These are phyloP conservation scores for Trypethelium eluteriae DNA, from an alignment of 495 filamentous ascomycete genomes.

Conservation along the genomic window DNA sequence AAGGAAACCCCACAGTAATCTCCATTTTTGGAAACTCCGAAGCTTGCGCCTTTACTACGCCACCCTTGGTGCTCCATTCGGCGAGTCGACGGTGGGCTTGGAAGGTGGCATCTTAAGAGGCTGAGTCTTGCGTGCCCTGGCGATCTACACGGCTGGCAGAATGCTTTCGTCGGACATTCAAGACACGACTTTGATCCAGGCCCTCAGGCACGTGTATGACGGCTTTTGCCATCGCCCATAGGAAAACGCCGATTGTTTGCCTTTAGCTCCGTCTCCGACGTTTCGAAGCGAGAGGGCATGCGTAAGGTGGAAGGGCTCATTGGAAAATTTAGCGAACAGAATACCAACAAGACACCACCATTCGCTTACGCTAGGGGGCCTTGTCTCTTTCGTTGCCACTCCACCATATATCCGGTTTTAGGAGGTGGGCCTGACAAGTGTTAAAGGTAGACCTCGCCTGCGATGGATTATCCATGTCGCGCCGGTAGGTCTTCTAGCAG, in stretches of 20 bases:
- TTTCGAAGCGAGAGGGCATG: background rate
- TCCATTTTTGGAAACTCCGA: no score
- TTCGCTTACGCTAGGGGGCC: background rate
- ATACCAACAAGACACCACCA: background rate
- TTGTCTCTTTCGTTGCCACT: background rate
- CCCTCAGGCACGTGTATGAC: background rate
- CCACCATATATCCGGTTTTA: background rate
- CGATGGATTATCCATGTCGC: no score
- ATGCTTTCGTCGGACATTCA: no score
- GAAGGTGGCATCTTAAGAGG: background rate
- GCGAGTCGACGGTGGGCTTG: background rate
- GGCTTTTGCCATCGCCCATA: background rate
- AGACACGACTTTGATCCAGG: background rate
- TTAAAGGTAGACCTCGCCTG: background rate
- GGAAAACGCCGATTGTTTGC: no score
- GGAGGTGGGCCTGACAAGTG: background rate
- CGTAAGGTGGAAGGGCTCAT: background rate
- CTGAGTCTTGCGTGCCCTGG: background rate
- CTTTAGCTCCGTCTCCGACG: no score
- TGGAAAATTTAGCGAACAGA: background rate
- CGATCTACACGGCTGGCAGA: background rate
- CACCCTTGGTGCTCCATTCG: background rate
- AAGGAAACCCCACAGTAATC: no score
- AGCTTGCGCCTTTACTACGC: no score
- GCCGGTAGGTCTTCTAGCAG: slow-evolving; percentile 5